A percentile compares a stretch with the other conserved stretches of the same genome.
Conservation (phyloP, 148 eudicot genomes). For the Rhododendron vialii region DNA sequence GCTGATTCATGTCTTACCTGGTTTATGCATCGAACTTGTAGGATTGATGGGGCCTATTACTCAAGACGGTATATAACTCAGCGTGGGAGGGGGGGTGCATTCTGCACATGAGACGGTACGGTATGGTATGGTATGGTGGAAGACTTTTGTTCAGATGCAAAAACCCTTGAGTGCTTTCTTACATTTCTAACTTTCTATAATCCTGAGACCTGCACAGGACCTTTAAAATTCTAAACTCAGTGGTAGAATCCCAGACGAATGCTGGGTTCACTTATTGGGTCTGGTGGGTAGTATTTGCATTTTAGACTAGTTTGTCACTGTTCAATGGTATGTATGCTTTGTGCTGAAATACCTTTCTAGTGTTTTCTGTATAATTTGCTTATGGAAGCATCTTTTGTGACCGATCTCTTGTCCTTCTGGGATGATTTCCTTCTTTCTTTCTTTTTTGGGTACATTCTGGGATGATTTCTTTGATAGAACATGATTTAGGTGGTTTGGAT, state of each 20-base stretch:
- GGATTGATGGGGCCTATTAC: background rate
- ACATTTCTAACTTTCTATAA: background rate
- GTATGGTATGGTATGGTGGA: background rate
- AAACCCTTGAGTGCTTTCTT: background rate
- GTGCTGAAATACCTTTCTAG: background rate
- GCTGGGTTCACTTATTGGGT: conserved; percentile 1
- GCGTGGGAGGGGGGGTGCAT: background rate
- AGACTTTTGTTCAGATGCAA: background rate
- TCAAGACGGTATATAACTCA: background rate
- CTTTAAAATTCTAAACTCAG: background rate
- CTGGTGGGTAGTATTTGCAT: background rate
- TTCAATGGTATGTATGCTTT: conserved; percentile 3
- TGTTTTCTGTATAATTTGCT: too few species aligned
- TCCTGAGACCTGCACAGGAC: background rate
- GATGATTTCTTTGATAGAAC: background rate
- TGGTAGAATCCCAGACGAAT: background rate
- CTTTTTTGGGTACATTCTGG: background rate
- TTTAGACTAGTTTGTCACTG: background rate
- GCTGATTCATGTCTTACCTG: background rate
- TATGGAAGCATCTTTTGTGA: conserved; percentile 2
- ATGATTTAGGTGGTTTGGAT: background rate
- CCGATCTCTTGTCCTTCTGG: background rate
- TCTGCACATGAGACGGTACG: background rate
- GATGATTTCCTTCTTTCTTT: too few species aligned
- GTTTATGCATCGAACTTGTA: background rate